A percentile compares a stretch with the other conserved stretches of the same genome.
Conservation (phyloP, 345 rosid species). For the Citrus reticulata region DNA sequence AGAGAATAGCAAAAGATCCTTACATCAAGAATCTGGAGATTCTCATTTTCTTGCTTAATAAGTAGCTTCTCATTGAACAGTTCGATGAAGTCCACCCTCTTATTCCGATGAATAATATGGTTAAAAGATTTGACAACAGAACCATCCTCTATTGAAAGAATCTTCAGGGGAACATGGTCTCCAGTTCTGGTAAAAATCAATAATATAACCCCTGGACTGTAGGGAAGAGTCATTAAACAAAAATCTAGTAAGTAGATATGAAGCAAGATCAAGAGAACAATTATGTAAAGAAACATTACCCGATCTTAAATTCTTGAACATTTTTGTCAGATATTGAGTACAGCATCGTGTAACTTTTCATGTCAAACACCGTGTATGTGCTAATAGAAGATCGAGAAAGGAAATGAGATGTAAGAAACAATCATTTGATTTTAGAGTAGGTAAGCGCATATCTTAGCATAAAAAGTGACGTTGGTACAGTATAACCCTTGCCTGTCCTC, state of each 20-base stretch:
- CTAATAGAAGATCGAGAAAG: conserved; percentile 17
- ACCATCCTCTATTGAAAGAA: conserved; percentile 59
- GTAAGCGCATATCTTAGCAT: background rate
- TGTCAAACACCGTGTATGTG: conserved; percentile 57
- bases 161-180: conserved; percentile 48
- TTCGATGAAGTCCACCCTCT: conserved; percentile 57
- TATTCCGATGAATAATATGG: conserved; percentile 54
- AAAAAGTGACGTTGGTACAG: background rate
- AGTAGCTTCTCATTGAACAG: conserved; percentile 63
- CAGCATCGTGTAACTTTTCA: conserved; percentile 42
- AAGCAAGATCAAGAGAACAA: background rate
- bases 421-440: background rate
- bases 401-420: background rate
- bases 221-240: background rate
- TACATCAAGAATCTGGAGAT: conserved; percentile 66
- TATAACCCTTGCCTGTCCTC: conserved; percentile 50
- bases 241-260: background rate
- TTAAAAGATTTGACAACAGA: conserved; percentile 50
- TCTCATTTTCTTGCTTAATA: conserved; percentile 59
- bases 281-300: conserved; percentile 17
- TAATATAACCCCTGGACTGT: conserved; percentile 54
- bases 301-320: conserved; percentile 51
- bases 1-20: conserved; percentile 13
- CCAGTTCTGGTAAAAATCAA: conserved; percentile 40
- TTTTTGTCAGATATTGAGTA: conserved; percentile 48